Conservation (phyloP, 2,329 filamentous ascomycete species). For the Didymella keratinophila region DNA sequence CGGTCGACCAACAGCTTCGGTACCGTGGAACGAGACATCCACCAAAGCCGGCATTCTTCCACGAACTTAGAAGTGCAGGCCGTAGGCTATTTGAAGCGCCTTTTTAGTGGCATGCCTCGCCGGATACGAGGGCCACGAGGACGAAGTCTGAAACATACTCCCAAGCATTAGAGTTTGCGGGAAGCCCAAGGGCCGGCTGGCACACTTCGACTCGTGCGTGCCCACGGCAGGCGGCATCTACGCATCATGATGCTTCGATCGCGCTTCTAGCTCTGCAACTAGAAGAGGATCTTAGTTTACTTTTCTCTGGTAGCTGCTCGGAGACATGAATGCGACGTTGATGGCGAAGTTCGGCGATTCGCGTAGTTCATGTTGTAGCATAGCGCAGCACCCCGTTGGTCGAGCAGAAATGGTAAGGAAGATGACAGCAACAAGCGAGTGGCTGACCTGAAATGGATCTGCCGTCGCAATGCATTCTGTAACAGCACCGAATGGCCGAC, state of each 20-base stretch:
- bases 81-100: conserved; percentile 8
- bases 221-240: conserved; percentile 18
- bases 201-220: conserved; percentile 6
- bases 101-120: conserved; percentile 17
- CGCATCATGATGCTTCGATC: conserved; percentile 23
- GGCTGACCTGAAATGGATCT: conserved; percentile 13
- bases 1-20: conserved; percentile 10
- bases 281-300: conserved; percentile 13
- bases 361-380: conserved; percentile 1
- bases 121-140: conserved; percentile 21
- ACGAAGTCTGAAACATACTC: conserved; percentile 32
- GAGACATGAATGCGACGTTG: conserved; percentile 14
- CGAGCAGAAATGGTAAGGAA: conserved; percentile 10
- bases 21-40: conserved; percentile 23
- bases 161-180: conserved; percentile 34
- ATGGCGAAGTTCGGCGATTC: conserved; percentile 17
- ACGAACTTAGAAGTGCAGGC: conserved; percentile 23
- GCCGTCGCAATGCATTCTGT: conserved; percentile 14
- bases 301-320: conserved; percentile 1
- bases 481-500: conserved; percentile 22
- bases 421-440: conserved; percentile 18
- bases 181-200: conserved; percentile 21
- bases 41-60: conserved; percentile 20
- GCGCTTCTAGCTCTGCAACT: conserved; percentile 29
- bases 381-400: conserved; percentile 9